Conservation (phyloP, 2,329 filamentous ascomycete genomes). For the Fusarium ramigenum region DNA sequence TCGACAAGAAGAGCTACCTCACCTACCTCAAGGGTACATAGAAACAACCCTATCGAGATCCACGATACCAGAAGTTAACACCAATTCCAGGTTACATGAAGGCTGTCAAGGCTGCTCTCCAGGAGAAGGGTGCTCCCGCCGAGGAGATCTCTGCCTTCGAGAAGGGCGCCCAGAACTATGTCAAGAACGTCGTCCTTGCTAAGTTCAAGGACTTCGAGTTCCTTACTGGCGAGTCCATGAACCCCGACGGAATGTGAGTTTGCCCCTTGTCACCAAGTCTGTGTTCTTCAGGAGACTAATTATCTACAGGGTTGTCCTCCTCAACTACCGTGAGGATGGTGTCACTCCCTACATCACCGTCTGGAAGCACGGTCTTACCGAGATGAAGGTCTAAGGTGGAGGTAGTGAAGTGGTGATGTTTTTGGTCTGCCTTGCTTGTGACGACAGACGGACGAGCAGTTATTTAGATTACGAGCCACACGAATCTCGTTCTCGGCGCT, state of each 20-base stretch:
- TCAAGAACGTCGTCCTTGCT: conserved; percentile 81
- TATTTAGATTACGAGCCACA: conserved; percentile 39
- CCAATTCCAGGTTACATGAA: conserved; percentile 82
- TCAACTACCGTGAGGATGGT: conserved; percentile 98
- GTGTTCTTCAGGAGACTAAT: neutral
- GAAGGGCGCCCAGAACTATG: conserved; percentile 74
- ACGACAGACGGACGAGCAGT: conserved; percentile 32
- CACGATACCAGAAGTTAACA: conserved; percentile 2
- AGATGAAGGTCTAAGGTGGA: conserved; percentile 85
- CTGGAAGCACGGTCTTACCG: conserved; percentile 94
- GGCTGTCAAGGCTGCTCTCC: conserved; percentile 77
- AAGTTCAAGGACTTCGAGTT: conserved; percentile 99
- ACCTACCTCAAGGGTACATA: conserved; percentile 82
- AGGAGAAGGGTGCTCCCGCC: conserved; percentile 67
- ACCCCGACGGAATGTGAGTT: conserved; percentile 90
- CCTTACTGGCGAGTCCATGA: conserved; percentile 90
- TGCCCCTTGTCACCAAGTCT: neutral
- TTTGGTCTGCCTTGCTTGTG: conserved; percentile 21
- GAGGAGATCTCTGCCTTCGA: conserved; percentile 82
- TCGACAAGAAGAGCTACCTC: conserved; percentile 91
- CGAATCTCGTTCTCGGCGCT: conserved; percentile 36
- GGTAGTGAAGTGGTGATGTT: conserved; percentile 22
- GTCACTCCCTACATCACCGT: conserved; percentile 86
- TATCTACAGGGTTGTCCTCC: conserved; percentile 76
- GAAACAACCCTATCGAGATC: neutral